A percentile compares a stretch with the other conserved stretches of the same genome.
Conservation (phyloP, 2,329 filamentous ascomycete species). For the Colletotrichum sojae region DNA sequence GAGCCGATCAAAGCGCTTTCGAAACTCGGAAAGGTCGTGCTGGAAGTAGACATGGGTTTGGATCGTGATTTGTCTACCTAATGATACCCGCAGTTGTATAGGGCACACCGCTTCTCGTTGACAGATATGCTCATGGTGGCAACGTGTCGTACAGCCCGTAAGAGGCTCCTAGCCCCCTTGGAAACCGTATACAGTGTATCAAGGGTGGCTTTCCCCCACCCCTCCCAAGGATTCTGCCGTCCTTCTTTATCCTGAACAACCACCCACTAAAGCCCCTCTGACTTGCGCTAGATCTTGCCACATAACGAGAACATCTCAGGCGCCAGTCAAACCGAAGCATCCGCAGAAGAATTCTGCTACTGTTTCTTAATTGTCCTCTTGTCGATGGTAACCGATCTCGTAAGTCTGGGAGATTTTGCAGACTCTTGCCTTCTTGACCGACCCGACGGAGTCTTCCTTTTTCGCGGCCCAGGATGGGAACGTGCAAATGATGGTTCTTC, state of each 20-base stretch:
- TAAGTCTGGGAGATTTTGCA: background rate
- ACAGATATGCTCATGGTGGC: too few relatives aligned
- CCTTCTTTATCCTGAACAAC: too few relatives aligned
- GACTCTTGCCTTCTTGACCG: background rate
- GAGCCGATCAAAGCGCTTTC: conserved; percentile 63
- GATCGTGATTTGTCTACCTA: conserved; percentile 22
- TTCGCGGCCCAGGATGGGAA: background rate
- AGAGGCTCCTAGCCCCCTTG: too few relatives aligned
- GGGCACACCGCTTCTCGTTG: too few relatives aligned
- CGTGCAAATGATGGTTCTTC: background rate
- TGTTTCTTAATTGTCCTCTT: conserved; percentile 11
- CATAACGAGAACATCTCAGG: background rate
- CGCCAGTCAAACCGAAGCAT: background rate
- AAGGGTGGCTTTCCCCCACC: too few relatives aligned
- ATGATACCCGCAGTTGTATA: conserved; percentile 17
- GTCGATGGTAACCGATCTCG: background rate
- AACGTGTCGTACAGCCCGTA: too few relatives aligned
- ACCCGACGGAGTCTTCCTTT: background rate
- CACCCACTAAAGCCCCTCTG: too few relatives aligned
- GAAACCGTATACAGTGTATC: too few relatives aligned
- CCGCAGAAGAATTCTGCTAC: background rate
- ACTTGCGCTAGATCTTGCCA: too few relatives aligned
- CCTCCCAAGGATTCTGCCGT: too few relatives aligned
- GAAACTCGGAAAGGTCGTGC: conserved; percentile 58
- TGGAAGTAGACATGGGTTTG: conserved; percentile 57